Evolutionary conservation across 805 yeast genomes (phyloP), one percentile per base, ranked within the genome.

Genomic region (Pichia exigua): DNA sequence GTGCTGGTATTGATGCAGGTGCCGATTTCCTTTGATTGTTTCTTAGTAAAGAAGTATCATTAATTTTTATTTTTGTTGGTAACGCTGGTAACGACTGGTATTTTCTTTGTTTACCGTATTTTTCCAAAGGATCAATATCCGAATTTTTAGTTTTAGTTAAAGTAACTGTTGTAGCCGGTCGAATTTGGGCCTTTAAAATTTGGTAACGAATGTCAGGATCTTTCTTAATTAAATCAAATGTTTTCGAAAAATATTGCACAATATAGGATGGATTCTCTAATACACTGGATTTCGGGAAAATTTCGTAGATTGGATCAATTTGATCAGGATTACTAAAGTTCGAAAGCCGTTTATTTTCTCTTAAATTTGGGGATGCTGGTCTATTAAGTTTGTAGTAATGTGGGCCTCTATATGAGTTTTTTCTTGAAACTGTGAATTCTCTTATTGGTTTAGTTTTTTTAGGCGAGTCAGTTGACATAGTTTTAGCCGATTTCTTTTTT

Each of bases 191-290:
- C 21, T 53, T 53, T 17, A 55, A 21, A 27, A 55, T 47, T 27
- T 53, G 44, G 22, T 55, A 51, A 22, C 46, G 48, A 12, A 55
- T 30, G 11, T 22, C 27, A 4, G 58, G 58, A 30, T 55, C 40
- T 38, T 51, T 48, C n/a, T 55, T 55, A 6, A 55, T 21, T 11
- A 55, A 24, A 22, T 53, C 51, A 13, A 51, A 21, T 4, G 44
- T 55, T 17, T 47, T 53, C 1, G 53, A 48, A 35, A 55, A 55
- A 43, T 55, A 55, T 35, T 53, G 54, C 21, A 55, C 45, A 56
- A 55, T 51, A 46, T 46, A 50, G 3, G 51, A 40, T 15, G 58
- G 58, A 32, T 49, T 53, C 26, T 55, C 58, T 6, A 35, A 15
- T 2, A 52, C 18, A 12, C 47, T 48, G 18, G 41, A 44, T 17